Evolutionary conservation across 1,284 basidiomycete species (phyloP).

Genomic region (Boletellus sp.): DNA sequence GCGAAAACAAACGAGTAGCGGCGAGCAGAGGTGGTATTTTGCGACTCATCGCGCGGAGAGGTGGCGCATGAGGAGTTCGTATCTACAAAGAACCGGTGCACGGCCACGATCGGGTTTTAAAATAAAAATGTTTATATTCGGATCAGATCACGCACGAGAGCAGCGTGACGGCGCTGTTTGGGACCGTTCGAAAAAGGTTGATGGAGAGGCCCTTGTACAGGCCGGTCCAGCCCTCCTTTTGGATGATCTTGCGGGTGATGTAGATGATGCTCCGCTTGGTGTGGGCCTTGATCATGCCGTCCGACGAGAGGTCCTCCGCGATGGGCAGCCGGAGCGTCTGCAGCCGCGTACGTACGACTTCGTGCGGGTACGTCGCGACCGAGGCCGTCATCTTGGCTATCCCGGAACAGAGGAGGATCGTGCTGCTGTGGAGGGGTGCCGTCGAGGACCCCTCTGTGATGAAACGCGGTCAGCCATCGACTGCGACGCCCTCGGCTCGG

Average conservation of each 20-base stretch:
- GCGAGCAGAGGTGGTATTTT: too few species aligned
- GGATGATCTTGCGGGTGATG: slow-evolving; percentile 70
- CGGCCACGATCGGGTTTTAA: background rate
- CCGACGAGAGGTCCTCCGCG: slow-evolving; percentile 51
- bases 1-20: too few species aligned
- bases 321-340: slow-evolving; percentile 77
- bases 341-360: slow-evolving; percentile 88
- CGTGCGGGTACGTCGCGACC: slow-evolving; percentile 91
- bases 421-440: slow-evolving; percentile 58
- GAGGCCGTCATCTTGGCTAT: slow-evolving; percentile 93
- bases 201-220: slow-evolving; percentile 89
- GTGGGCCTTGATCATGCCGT: slow-evolving; percentile 53
- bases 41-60: slow-evolving; percentile 29
- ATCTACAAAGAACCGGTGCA: slow-evolving; percentile 36
- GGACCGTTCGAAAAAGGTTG: slow-evolving; percentile 89
- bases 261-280: slow-evolving; percentile 63
- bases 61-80: slow-evolving; percentile 67
- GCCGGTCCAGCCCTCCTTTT: slow-evolving; percentile 80
- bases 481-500: background rate
- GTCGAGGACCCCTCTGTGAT: slow-evolving; percentile 51
- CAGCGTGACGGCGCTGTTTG: slow-evolving; percentile 91
- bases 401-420: slow-evolving; percentile 85
- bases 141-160: slow-evolving; percentile 65
- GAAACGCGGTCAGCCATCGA: slow-evolving; percentile 3
- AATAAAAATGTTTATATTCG: background rate